Evolutionary conservation across 75 land plant genomes (phyloP), one percentile per base, ranked within the genome.

Genomic region (Pinus taeda): DNA sequence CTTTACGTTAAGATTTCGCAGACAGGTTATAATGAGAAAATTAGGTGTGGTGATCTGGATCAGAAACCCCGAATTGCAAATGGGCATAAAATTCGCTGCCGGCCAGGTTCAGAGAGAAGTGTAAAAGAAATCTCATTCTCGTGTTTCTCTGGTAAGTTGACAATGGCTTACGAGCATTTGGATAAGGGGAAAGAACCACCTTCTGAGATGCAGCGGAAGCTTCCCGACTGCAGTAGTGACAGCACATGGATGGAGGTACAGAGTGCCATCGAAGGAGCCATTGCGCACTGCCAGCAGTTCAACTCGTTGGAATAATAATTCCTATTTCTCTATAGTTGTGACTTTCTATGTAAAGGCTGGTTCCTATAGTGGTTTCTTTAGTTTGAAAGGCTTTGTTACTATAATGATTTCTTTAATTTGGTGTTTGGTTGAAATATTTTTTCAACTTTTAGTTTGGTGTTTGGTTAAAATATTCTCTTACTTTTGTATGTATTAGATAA

Each of bases 1-100:
- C 78, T 90, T 2, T 90, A 90, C 76, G 76, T 87, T 18, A 81
- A 76, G 13, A 87, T 80, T 20, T 90, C 88, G 1, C 33, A 11
- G 79, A 78, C 67, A 59, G 80, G 60, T 85, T 80, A 30, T 64
- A 73, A 61, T 17, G 89, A 81, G 57, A 85, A 80, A 77, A 22
- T 76, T 6, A 76, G 74, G 55, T 72, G 71, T 33, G 76, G 89
- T 13, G 85, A 77, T 22, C 77, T 72, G 57, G 66, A n/a, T n/a
- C n/a, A 78, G 36, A 65, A 33, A 26, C 18, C 22, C 9, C 62
- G 69, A 67, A 42, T 37, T 37, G 0, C 11, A n/a, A 69, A 17
- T 42, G 71, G 53, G 8, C 53, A 15, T 15, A n/a, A 36, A 18
- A 69, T 39, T 21, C 6, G 21, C 29, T 17, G 71, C 7, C 0